phyloP scores from a whole-genome alignment of 257 asterid species.

The Solanum lignicaule region DNA sequence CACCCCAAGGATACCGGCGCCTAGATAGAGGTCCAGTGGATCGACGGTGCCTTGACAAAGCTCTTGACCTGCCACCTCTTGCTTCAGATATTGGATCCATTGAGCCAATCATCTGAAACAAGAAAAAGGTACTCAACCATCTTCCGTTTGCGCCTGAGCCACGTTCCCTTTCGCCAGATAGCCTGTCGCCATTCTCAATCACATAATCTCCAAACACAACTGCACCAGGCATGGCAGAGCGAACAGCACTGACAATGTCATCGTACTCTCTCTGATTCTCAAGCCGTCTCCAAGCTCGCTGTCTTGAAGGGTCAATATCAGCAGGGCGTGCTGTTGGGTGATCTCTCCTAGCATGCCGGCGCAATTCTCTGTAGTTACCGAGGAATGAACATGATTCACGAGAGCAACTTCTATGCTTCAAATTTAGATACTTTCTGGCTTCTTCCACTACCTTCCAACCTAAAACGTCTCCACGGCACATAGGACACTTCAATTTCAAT shows the following conservation, averaged over 20 bases:
- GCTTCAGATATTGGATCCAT: slow-evolving; percentile 39
- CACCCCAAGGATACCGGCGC: slow-evolving; percentile 76
- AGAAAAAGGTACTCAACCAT: slow-evolving; percentile 61
- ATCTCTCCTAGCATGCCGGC: slow-evolving; percentile 73
- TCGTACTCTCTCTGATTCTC: slow-evolving; percentile 70
- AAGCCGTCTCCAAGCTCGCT: slow-evolving; percentile 69
- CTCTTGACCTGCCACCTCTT: slow-evolving; percentile 64
- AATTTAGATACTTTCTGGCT: slow-evolving; percentile 64
- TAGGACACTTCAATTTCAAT: slow-evolving; percentile 59
- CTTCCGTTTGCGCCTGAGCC: slow-evolving; percentile 38
- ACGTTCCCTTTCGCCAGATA: slow-evolving; percentile 24
- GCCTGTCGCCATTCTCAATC: slow-evolving; percentile 56
- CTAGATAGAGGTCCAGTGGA: slow-evolving; percentile 39
- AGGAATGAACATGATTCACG: slow-evolving; percentile 60
- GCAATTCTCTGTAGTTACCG: slow-evolving; percentile 67
- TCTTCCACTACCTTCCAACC: slow-evolving; percentile 83
- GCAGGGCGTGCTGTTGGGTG: slow-evolving; percentile 83
- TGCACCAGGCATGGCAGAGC: slow-evolving; percentile 84
- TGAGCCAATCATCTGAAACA: slow-evolving; percentile 82
- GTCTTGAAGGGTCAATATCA: slow-evolving; percentile 69
- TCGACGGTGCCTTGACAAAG: slow-evolving; percentile 50
- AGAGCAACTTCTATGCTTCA: slow-evolving; percentile 64
- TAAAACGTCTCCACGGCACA: slow-evolving; percentile 70
- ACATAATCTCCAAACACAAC: slow-evolving; percentile 78
- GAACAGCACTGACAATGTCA: slow-evolving; percentile 72